Conservation (phyloP, 768 basidiomycete genomes). For the Leucosporidium yakuticum region DNA sequence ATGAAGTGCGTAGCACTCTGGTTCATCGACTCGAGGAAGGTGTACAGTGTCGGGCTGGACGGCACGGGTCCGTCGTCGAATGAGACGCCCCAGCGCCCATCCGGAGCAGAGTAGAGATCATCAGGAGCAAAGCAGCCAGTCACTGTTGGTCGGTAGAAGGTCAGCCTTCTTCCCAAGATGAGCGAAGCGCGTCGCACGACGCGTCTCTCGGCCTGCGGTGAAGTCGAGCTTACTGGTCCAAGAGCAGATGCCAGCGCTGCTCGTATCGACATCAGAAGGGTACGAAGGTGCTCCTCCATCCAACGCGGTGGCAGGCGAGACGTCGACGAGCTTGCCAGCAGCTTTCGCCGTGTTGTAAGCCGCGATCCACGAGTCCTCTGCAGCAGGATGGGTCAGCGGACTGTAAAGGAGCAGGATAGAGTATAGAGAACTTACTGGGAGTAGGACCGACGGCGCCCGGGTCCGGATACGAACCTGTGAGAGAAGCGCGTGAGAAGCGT, state of each 20-base stretch:
- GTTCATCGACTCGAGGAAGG: conserved; percentile 62
- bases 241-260: conserved; percentile 11
- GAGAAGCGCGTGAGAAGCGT: too few relatives aligned
- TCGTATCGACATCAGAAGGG: conserved; percentile 6
- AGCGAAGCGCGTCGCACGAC: not conserved
- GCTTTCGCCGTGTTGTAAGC: conserved; percentile 61
- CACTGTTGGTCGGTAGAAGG: too few relatives aligned
- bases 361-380: conserved; percentile 54
- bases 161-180: too few relatives aligned
- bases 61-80: conserved; percentile 77
- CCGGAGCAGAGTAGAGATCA: too few relatives aligned
- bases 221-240: too few relatives aligned
- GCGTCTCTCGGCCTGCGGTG: too few relatives aligned
- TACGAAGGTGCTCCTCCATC: conserved; percentile 42
- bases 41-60: conserved; percentile 50
- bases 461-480: too few relatives aligned
- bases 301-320: conserved; percentile 52
- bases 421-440: too few relatives aligned
- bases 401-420: too few relatives aligned
- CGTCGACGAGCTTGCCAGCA: conserved; percentile 65
- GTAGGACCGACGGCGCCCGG: too few relatives aligned
- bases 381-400: too few relatives aligned
- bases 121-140: too few relatives aligned
- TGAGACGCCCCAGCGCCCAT: conserved; percentile 44
- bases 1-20: conserved; percentile 72